A percentile compares a stretch with the other conserved stretches of the same genome.
Evolutionary conservation across 1,284 basidiomycete genomes (phyloP).

Genomic region (Bondarzewia mesenterica): DNA sequence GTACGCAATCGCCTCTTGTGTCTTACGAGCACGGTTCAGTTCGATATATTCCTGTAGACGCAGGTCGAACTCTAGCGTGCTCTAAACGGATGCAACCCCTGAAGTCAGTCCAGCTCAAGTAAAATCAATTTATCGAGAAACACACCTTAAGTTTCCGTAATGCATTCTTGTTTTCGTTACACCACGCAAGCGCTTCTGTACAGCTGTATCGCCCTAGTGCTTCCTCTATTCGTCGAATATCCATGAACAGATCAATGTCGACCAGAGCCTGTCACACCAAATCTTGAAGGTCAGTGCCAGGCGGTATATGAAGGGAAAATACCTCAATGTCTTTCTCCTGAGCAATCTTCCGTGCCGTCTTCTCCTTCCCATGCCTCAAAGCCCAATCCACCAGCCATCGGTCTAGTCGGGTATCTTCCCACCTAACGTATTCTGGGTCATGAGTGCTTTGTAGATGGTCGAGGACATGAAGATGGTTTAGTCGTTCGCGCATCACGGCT

Average conservation of each 20-base stretch:
- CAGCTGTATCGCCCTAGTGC: conserved; percentile 75
- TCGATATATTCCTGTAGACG: conserved; percentile 97
- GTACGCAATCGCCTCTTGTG: conserved; percentile 78
- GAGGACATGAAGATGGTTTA: conserved; percentile 58
- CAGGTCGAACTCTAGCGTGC: conserved; percentile 92
- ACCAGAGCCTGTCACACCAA: conserved; percentile 55
- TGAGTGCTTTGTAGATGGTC: conserved; percentile 46
- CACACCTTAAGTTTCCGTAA: conserved; percentile 85
- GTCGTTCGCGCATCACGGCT: conserved; percentile 62
- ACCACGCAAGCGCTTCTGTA: conserved; percentile 88
- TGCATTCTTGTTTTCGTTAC: conserved; percentile 90
- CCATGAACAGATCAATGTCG: conserved; percentile 87
- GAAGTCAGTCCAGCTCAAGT: conserved; percentile 1
- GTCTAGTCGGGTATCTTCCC: conserved; percentile 77
- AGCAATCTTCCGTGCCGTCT: conserved; percentile 63
- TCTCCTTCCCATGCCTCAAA: conserved; percentile 65
- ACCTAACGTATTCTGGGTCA: conserved; percentile 57
- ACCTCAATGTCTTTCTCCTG: conserved; percentile 69
- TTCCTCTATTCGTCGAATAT: conserved; percentile 79
- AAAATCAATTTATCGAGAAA: conserved; percentile 4
- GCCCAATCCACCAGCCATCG: conserved; percentile 93
- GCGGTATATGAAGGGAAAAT: conserved; percentile 12
- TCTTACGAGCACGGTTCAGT: conserved; percentile 64
- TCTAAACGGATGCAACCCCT: conserved; percentile 39
- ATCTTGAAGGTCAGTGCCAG: conserved; percentile 1